Conservation (phyloP, 1,284 basidiomycete species). For the Mycena citricolor region DNA sequence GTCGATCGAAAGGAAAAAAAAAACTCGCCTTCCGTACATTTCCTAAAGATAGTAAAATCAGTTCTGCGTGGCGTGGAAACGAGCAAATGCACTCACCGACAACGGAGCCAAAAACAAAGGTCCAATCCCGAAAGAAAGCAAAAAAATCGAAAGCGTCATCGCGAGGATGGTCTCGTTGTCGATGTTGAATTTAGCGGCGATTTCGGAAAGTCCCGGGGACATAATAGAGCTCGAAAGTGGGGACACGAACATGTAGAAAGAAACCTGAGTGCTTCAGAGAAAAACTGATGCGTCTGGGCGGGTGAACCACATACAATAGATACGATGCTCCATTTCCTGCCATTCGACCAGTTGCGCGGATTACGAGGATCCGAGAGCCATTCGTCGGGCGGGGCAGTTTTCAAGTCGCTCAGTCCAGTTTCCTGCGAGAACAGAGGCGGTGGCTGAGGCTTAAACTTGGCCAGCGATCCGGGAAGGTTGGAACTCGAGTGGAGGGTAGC, state of each 20-base stretch:
- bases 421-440: no score
- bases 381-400: no score
- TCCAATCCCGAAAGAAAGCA: slow-evolving; percentile 51
- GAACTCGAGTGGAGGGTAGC: no score
- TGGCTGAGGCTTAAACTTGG: no score
- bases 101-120: slow-evolving; percentile 59
- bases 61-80: neutral
- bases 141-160: slow-evolving; percentile 58
- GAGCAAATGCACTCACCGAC: slow-evolving; percentile 28
- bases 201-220: slow-evolving; percentile 57
- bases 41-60: slow-evolving; percentile 34
- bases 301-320: slow-evolving; percentile 4
- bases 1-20: neutral
- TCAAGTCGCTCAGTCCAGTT: no score
- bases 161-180: slow-evolving; percentile 48
- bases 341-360: slow-evolving; percentile 10
- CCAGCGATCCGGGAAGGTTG: no score
- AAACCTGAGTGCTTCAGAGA: slow-evolving; percentile 3
- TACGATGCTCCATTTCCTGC: slow-evolving; percentile 7
- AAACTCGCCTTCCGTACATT: slow-evolving; percentile 43
- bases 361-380: slow-evolving; percentile 12
- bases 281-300: neutral
- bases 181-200: slow-evolving; percentile 50
- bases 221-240: slow-evolving; percentile 61
- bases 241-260: slow-evolving; percentile 20